Base-by-base conservation (phyloP, 1,284 basidiomycete genomes). In the Puccinia hordei region DNA sequence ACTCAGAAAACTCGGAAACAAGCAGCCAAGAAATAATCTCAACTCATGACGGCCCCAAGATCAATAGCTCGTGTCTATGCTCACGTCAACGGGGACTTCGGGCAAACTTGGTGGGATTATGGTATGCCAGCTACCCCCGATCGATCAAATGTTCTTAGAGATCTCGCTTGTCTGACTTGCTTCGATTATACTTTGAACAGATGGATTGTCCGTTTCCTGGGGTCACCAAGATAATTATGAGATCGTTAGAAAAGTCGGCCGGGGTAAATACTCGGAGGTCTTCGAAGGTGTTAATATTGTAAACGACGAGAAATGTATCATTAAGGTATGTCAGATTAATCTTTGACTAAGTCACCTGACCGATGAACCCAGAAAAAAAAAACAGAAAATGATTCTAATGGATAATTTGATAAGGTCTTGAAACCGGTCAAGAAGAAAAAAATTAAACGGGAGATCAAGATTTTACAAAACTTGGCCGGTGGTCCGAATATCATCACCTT, bases 391-490 rank as follows among this genome's bases (percentile, higher is more conserved):
- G 2, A 41, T 22, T 55, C 35, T 10, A 22, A n/a, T 73, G 27
- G 12, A 55, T 35, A 19, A 51, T 55, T 73, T 69, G 24, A 46
- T 69, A 30, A 74, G 73, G 95, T 98, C 72, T 89, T 99, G 82
- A 99, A 99, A 87, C 97, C 97, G 0, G 96, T 99, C 72, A 98
- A 99, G 89, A 98, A 98, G 90, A 98, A 98, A 90, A 99, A 99
- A 89, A 98, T 99, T 87, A 98, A 98, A 89, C 90, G 96, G 82
- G 96, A 99, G 88, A 98, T 99, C 87, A 98, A 99, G 89, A 98
- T 99, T 84, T 87, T 99, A 53, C 95, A 97, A 87, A 98, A 98
- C 86, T 89, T 98, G 30, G 93, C 95, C 0, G 95, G 96, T 38
- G 97, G 97, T 27, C 95, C 95, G 13, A 86, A 99, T 92, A 88